Evolutionary conservation across 148 eudicot species (phyloP).

Genomic region (Arctostaphylos glauca): DNA sequence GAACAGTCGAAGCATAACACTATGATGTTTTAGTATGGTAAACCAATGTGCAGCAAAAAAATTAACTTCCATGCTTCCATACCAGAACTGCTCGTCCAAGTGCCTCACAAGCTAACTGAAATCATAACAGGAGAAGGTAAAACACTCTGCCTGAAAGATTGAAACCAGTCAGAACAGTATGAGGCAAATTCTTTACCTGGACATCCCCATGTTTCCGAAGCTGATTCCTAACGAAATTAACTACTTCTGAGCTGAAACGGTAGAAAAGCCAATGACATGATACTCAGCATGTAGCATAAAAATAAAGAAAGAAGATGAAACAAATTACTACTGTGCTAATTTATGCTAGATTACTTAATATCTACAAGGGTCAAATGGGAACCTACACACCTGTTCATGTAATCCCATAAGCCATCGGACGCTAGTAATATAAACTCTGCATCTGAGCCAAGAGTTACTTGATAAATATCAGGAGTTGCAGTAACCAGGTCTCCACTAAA

Average conservation of each 20-base stretch:
- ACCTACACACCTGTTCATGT: slow-evolving; percentile 63
- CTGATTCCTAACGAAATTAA: slow-evolving; percentile 69
- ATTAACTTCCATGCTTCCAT: slow-evolving; percentile 30
- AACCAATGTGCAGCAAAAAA: slow-evolving; percentile 20
- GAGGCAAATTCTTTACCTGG: slow-evolving; percentile 49
- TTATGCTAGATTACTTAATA: not conserved
- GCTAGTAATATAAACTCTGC: slow-evolving; percentile 76
- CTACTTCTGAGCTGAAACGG: slow-evolving; percentile 71
- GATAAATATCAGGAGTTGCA: slow-evolving; percentile 71
- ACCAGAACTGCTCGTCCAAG: slow-evolving; percentile 82
- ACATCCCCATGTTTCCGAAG: slow-evolving; percentile 82
- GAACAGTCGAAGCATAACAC: slow-evolving; percentile 67
- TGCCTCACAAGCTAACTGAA: slow-evolving; percentile 81
- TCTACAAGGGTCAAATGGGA: not conserved
- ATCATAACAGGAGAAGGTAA: slow-evolving; percentile 3
- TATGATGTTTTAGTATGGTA: slow-evolving; percentile 47
- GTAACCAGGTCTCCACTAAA: slow-evolving; percentile 70
- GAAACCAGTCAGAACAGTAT: not conserved
- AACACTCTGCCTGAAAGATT: not conserved
- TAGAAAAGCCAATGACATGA: not conserved
- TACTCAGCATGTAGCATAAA: not conserved
- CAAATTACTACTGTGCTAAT: not conserved
- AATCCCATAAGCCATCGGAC: slow-evolving; percentile 98
- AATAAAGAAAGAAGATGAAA: not conserved
- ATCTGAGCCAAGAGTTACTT: slow-evolving; percentile 70